A percentile compares a stretch with the other conserved stretches of the same genome.
These are phyloP conservation scores for Cadophora sp. DNA, from an alignment of 2,329 filamentous ascomycete genomes.

Conservation along the genomic window DNA sequence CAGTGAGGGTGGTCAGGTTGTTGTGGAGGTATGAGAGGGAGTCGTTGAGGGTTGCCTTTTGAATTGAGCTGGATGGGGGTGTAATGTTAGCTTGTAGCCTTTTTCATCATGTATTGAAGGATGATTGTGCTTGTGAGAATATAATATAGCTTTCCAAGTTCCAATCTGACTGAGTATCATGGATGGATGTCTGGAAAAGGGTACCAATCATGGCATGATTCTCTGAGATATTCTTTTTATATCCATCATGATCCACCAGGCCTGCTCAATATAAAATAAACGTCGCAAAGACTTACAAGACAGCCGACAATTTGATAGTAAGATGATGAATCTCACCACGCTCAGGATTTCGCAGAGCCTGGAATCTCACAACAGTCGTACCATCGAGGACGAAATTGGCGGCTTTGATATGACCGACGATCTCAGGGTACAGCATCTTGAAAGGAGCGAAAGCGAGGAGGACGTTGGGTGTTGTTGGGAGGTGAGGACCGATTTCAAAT, in stretches of 20 bases:
- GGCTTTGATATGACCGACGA: background rate
- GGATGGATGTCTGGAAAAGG: too few relatives aligned
- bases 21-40: background rate
- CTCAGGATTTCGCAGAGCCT: background rate
- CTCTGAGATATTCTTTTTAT: too few relatives aligned
- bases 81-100: too few relatives aligned
- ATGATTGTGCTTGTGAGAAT: too few relatives aligned
- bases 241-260: too few relatives aligned
- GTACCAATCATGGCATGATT: too few relatives aligned
- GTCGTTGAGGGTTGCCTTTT: too few relatives aligned
- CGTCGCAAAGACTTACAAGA: background rate
- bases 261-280: too few relatives aligned
- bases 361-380: background rate
- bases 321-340: background rate
- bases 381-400: background rate
- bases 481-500: background rate
- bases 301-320: background rate
- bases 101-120: too few relatives aligned
- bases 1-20: background rate
- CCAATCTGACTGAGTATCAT: too few relatives aligned
- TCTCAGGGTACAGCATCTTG: background rate
- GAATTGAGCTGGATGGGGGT: too few relatives aligned
- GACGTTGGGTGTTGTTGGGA: background rate
- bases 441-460: background rate
- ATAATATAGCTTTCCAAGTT: too few relatives aligned